Evolutionary conservation across 2,329 filamentous ascomycete genomes (phyloP).

Genomic region (Daldinia sp.): DNA sequence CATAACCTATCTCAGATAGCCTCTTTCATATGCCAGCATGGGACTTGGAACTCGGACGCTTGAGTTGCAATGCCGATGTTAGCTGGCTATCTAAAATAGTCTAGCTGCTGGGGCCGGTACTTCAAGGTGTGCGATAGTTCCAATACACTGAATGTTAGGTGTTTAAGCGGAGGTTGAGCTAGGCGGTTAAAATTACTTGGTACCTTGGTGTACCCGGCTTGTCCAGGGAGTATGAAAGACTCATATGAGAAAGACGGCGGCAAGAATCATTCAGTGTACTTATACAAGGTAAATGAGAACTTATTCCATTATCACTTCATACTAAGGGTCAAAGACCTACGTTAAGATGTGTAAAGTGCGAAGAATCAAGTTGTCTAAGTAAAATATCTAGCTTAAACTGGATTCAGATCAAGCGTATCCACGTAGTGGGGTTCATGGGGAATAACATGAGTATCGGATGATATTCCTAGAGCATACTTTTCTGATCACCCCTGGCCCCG

Average conservation of each 20-base stretch:
- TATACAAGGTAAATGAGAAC: neutral
- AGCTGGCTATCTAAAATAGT: neutral
- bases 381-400: neutral
- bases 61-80: constrained; percentile 11
- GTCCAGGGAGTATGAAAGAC: neutral
- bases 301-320: neutral
- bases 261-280: neutral
- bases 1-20: neutral
- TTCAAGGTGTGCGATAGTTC: constrained; percentile 1
- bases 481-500: too few relatives aligned
- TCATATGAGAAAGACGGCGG: neutral
- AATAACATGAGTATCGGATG: neutral
- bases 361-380: too few relatives aligned
- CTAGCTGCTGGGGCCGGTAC: neutral
- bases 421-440: neutral
- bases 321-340: neutral
- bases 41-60: constrained; percentile 17
- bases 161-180: neutral
- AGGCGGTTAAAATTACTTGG: neutral
- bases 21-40: constrained; percentile 7
- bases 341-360: neutral
- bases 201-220: neutral
- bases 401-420: neutral
- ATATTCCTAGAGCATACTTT: neutral
- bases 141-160: constrained; percentile 1